Base-by-base conservation (phyloP, 169 alveolate genomes). In the Perkinsus olseni region DNA sequence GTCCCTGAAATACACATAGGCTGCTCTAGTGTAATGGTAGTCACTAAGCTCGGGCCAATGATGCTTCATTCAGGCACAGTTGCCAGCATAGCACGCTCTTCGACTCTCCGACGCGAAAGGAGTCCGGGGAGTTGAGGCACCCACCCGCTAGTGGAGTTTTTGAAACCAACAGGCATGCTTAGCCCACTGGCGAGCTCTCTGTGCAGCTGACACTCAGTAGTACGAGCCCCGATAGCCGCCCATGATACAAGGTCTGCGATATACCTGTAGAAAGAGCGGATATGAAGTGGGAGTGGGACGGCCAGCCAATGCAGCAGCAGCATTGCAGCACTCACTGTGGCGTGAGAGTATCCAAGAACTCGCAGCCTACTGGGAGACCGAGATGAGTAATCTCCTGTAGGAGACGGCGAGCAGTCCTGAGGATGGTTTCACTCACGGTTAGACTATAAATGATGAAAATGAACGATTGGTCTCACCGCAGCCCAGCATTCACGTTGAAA, bases 191-290 rank as follows among this genome's bases (percentile, higher is more conserved):
- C 93, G 34, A 91, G 34, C 39, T 91, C 74, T 39, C 93, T 36
- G 48, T 91, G 93, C 38, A 48, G 51, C 91, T 91, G 93, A 39
- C 91, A 31, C 93, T 91, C 93, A 24, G 93, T 91, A 0, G 93
- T 91, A 10, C 93, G 82, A 21, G 93, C 93, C 50, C 93, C 93
- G 40, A 91, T 91, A 21, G 93, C 93, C 24, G 74, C 93, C 93
- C 93, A 91, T 1, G 93, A 36, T 21, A 91, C 91, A 21, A 91
- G 91, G 36, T 91, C 93, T 21, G 74, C 40, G 8, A 91, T 37
- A 45, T 48, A 91, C 38, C 38, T 74, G 28, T 37, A 37, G 51
- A 38, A 13, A n/a, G n/a, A n/a, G n/a, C n/a, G n/a, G n/a, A n/a
- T n/a, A n/a, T n/a, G n/a, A n/a, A n/a, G n/a, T n/a, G n/a, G n/a